A percentile compares a stretch with the other conserved stretches of the same genome.
These are phyloP conservation scores for Umbelopsis vinacea DNA, from an alignment of 192 early-diverging fungal genomes.

Conservation along the genomic window DNA sequence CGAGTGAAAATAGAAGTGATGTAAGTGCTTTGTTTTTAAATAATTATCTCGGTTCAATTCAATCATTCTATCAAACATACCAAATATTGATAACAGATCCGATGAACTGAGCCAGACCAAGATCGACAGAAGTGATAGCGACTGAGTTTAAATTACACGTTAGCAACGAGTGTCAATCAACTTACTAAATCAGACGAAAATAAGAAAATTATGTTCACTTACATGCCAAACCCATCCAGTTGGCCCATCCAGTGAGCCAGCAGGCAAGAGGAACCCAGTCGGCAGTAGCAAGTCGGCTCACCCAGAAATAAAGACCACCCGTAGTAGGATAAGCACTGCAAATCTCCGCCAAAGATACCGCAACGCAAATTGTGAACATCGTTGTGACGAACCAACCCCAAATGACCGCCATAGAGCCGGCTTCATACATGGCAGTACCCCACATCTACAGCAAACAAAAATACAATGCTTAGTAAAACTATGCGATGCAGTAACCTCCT, in stretches of 20 bases:
- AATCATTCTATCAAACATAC: background rate
- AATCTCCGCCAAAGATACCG: constrained; percentile 57
- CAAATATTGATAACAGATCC: constrained; percentile 45
- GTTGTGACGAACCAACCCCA: constrained; percentile 59
- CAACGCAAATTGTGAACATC: constrained; percentile 49
- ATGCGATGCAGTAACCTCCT: background rate
- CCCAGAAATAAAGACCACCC: constrained; percentile 60
- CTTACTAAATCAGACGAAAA: background rate
- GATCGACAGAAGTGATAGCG: constrained; percentile 52
- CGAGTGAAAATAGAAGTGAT: background rate
- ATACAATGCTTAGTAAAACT: background rate
- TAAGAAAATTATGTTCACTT: constrained; percentile 15
- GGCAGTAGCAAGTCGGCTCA: constrained; percentile 46
- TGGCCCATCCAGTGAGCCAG: constrained; percentile 58
- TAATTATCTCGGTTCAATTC: background rate
- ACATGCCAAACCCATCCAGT: constrained; percentile 55
- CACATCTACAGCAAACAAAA: constrained; percentile 32
- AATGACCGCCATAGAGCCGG: constrained; percentile 52
- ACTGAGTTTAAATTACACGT: constrained; percentile 30
- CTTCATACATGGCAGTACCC: constrained; percentile 50
- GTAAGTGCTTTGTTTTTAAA: background rate
- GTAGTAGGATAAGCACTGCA: constrained; percentile 57
- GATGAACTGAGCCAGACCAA: constrained; percentile 54
- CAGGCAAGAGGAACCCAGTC: constrained; percentile 55
- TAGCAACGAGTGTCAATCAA: background rate